Evolutionary conservation across 2,329 filamentous ascomycete species (phyloP).

Genomic region (Geosmithia flava): DNA sequence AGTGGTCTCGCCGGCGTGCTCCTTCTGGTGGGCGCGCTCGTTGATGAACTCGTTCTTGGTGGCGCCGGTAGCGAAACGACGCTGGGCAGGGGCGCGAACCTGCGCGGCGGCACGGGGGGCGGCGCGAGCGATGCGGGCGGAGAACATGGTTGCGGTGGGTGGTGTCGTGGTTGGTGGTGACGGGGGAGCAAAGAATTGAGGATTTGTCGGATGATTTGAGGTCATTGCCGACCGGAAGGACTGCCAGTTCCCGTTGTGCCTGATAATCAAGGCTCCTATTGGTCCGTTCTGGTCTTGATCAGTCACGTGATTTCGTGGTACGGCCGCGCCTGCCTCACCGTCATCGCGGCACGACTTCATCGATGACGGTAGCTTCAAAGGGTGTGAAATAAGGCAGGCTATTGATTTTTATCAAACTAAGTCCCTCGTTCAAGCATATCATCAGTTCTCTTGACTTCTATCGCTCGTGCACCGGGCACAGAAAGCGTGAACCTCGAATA

Average conservation of each 20-base stretch:
- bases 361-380: background rate
- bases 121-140: constrained; percentile 49
- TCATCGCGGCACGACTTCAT: background rate
- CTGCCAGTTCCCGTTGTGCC: constrained; percentile 7
- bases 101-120: constrained; percentile 51
- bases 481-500: background rate
- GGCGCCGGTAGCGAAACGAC: constrained; percentile 58
- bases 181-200: background rate
- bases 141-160: constrained; percentile 41
- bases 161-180: constrained; percentile 1
- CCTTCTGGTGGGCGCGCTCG: constrained; percentile 81
- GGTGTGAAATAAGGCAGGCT: background rate
- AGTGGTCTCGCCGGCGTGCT: constrained; percentile 74
- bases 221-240: constrained; percentile 10
- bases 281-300: background rate
- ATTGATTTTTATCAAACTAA: background rate
- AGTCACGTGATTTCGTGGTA: constrained; percentile 4
- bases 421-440: background rate
- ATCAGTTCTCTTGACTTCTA: background rate
- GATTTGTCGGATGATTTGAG: constrained; percentile 6
- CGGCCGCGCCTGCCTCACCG: background rate
- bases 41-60: constrained; percentile 89
- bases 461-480: background rate
- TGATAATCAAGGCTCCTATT: constrained; percentile 3
- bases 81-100: constrained; percentile 49